Evolutionary conservation across 495 filamentous ascomycete species (phyloP), one percentile per base, ranked within the genome.

Genomic region (Tuber magnatum): DNA sequence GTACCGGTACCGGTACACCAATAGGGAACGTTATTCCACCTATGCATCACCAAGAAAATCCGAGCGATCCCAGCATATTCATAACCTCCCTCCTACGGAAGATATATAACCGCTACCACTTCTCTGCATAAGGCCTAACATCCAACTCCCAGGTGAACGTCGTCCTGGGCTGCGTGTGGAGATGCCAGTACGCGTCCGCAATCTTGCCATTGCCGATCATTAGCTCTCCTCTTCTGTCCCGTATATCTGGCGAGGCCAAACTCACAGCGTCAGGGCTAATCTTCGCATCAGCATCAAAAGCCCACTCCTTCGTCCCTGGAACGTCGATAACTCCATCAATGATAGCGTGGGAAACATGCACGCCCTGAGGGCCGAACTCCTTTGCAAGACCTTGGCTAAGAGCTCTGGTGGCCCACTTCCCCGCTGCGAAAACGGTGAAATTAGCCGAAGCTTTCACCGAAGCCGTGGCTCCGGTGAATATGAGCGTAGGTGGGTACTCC

Each of bases 281-380:
- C 85, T 94, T 96, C 0, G 89, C 90, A 84, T 94, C 84, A 20
- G 83, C 84, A 74, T 91, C 91, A 70, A 89, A 87, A 6, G 81
- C 80, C 77, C 84, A 92, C 2, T 84, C 86, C 81, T 89, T 90
- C 28, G 90, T 93, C 73, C 88, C 83, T 3, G 92, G 91, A 69
- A 92, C 92, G 84, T 97, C 92, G 85, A 97, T 97, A 24, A 94
- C 88, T 4, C 93, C 93, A 82, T 97, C 94, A 74, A 97, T 89
- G 74, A 97, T 89, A 8, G 90, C 88, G 84, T 97, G 94, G 10
- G 90, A 88, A 7, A 98, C 91, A 84, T 98, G 94, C 14, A 98
- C 88, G 5, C 94, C 94, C 82, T 93, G 87, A 0, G 94, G 94
- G 0, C 92, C 92, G 82, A 96, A 98, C 83, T 98, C 94, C 74